Base-by-base conservation (phyloP, 257 asterid genomes). In the Solanum tarapatanum region DNA sequence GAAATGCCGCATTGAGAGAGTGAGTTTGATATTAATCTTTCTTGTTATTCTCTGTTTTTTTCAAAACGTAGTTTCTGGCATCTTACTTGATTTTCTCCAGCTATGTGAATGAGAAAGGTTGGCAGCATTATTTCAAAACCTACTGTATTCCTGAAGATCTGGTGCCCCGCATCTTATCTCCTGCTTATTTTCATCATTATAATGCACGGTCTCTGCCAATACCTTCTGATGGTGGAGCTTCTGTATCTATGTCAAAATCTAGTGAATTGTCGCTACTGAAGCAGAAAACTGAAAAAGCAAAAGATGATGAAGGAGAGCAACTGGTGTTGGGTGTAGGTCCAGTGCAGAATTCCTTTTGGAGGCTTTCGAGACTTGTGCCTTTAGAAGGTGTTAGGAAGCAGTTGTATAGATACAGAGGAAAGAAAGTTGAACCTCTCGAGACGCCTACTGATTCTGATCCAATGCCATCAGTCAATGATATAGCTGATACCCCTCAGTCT, bases 151-250 rank as follows among this genome's bases (percentile, higher is more conserved):
- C 99, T 28, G 98, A 97, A 93, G 99, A 97, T 91, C 91, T 97
- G 93, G 99, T 97, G 88, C 99, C 99, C 84, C 99, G 99, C 75
- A 93, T 97, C 89, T 88, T 97, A 86, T 97, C 99, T 86, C 99
- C 99, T n/a, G 99, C 99, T 87, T 97, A 97, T 92, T 97, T 97
- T 93, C 99, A 97, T 92, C 99, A 97, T 88, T 97, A 97, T 89
- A 97, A 93, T 91, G 91, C 93, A 37, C 93, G 91, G 79, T 84
- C 88, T 87, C 89, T 87, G 55, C 84, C 90, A 68, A 91, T 87
- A 70, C 86, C 90, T 9, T 80, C 93, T 86, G 91, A 89, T 84
- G 89, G 43, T 85, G 97, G 91, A 91, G 88, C 92, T 89, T 91
- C 94, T 88, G 87, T 86, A 30, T 86, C 94, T 37, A 75, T 82